Evolutionary conservation across 495 filamentous ascomycete genomes (phyloP).

Genomic region (Pyrenopolyporus hunteri): DNA sequence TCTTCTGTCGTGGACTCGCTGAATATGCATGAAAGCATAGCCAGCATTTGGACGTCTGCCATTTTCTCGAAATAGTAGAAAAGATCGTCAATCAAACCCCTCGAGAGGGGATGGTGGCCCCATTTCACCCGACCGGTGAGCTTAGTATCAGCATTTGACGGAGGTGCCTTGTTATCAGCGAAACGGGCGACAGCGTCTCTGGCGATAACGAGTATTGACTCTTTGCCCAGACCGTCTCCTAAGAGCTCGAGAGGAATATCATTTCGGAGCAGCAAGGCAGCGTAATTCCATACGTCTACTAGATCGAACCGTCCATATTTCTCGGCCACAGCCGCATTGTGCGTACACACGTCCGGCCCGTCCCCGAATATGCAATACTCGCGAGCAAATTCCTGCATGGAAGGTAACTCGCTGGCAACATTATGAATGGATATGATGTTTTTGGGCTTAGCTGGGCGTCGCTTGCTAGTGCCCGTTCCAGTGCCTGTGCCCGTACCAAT

Average conservation of each 20-base stretch:
- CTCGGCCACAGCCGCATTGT: conserved; percentile 80
- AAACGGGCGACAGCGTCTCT: conserved; percentile 59
- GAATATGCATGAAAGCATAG: conserved; percentile 91
- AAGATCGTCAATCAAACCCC: conserved; percentile 69
- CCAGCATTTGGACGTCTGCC: conserved; percentile 90
- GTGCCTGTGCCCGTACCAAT: conserved; percentile 60
- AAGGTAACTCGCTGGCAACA: conserved; percentile 69
- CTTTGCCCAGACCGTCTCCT: conserved; percentile 49
- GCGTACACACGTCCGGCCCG: conserved; percentile 75
- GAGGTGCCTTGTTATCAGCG: conserved; percentile 11
- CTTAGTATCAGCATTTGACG: conserved; percentile 5
- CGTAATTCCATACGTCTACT: conserved; percentile 83
- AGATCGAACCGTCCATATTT: conserved; percentile 75
- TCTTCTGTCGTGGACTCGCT: conserved; percentile 64
- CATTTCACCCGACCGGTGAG: conserved; percentile 75
- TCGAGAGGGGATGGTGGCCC: conserved; percentile 83
- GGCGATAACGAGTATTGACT: conserved; percentile 68
- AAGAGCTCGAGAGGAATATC: conserved; percentile 73
- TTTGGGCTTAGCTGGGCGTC: conserved; percentile 51
- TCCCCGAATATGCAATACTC: conserved; percentile 86
- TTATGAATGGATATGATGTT: conserved; percentile 73
- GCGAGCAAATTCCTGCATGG: conserved; percentile 74
- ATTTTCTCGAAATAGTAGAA: conserved; percentile 80
- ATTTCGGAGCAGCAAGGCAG: conserved; percentile 76
- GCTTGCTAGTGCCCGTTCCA: conserved; percentile 54